A percentile compares a stretch with the other conserved stretches of the same genome.
Evolutionary conservation across 352 stramenopile species (phyloP).

Genomic region (Pythium phragmitis): DNA sequence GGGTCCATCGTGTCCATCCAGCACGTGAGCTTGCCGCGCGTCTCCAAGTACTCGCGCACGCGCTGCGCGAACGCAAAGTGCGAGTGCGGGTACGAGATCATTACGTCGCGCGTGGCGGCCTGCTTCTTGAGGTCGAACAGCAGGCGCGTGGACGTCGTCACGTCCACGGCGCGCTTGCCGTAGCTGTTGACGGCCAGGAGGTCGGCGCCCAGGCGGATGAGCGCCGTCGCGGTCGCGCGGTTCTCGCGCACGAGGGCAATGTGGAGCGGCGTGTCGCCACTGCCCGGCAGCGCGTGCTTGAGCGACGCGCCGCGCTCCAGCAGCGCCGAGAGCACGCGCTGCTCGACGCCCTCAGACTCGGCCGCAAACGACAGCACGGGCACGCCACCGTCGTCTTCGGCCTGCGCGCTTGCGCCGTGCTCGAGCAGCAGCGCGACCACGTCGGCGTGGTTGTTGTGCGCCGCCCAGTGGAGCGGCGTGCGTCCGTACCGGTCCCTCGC

Average conservation of each 20-base stretch:
- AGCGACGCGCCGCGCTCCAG: slow-evolving; percentile 45
- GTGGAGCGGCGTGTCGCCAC: slow-evolving; percentile 71
- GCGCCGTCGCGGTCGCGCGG: slow-evolving; percentile 53
- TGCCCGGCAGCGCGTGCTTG: slow-evolving; percentile 33
- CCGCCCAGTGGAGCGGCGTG: slow-evolving; percentile 77
- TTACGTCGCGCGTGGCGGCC: slow-evolving; percentile 68
- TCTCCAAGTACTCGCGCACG: slow-evolving; percentile 66
- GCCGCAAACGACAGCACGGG: slow-evolving; percentile 68
- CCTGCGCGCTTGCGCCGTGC: slow-evolving; percentile 41
- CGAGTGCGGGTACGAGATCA: slow-evolving; percentile 83
- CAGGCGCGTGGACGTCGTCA: slow-evolving; percentile 74
- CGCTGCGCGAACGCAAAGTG: slow-evolving; percentile 58
- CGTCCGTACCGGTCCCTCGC: slow-evolving; percentile 56
- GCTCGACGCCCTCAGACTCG: slow-evolving; percentile 54
- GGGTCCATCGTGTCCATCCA: slow-evolving; percentile 88
- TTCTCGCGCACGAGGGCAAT: slow-evolving; percentile 73
- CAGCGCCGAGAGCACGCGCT: slow-evolving; percentile 44
- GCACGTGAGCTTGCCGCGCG: slow-evolving; percentile 55
- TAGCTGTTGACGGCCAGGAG: slow-evolving; percentile 65
- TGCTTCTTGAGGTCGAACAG: slow-evolving; percentile 80
- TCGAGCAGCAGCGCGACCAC: slow-evolving; percentile 55
- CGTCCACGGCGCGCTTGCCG: slow-evolving; percentile 72
- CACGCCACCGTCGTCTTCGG: slow-evolving; percentile 43
- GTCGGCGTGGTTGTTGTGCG: slow-evolving; percentile 56
- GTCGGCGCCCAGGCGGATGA: slow-evolving; percentile 72